Evolutionary conservation across 2,329 filamentous ascomycete species (phyloP).

Genomic region (Hortaea sp.): DNA sequence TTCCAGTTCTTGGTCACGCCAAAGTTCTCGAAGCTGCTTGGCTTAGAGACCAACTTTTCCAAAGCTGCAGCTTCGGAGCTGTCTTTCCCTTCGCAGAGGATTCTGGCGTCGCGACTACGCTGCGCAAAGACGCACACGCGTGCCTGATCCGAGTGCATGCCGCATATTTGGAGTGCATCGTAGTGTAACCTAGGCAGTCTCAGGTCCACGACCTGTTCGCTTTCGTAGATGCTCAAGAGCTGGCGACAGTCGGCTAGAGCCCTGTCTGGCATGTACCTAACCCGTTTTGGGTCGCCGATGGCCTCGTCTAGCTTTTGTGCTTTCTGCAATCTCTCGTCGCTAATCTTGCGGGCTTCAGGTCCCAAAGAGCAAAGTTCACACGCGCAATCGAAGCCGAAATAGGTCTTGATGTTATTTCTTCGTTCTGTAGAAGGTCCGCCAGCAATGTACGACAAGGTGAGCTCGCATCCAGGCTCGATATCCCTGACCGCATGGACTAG

Average conservation of each 20-base stretch:
- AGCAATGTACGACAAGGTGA: slow-evolving; percentile 27
- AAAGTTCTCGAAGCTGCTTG: slow-evolving; percentile 12
- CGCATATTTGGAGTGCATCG: slow-evolving; percentile 18
- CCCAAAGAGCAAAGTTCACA: slow-evolving; percentile 30
- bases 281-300: slow-evolving; percentile 14
- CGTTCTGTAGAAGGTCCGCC: slow-evolving; percentile 12
- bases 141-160: slow-evolving; percentile 14
- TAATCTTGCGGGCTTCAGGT: slow-evolving; percentile 20
- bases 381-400: slow-evolving; percentile 27
- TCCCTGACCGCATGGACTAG: slow-evolving; percentile 26
- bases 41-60: slow-evolving; percentile 8
- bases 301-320: slow-evolving; percentile 14
- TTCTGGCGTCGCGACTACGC: slow-evolving; percentile 8
- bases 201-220: slow-evolving; percentile 12
- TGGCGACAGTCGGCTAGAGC: slow-evolving; percentile 11
- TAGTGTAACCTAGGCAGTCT: slow-evolving; percentile 15
- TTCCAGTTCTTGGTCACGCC: slow-evolving; percentile 14
- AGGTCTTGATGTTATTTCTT: slow-evolving; percentile 8
- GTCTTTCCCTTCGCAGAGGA: slow-evolving; percentile 13
- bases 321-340: slow-evolving; percentile 15
- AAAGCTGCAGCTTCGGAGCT: slow-evolving; percentile 11
- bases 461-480: slow-evolving; percentile 27
- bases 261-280: slow-evolving; percentile 9
- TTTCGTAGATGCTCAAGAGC: slow-evolving; percentile 8
- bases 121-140: slow-evolving; percentile 12